Evolutionary conservation across 2,329 filamentous ascomycete species (phyloP), one percentile per base, ranked within the genome.

Genomic region (Plectosphaerella plurivora): DNA sequence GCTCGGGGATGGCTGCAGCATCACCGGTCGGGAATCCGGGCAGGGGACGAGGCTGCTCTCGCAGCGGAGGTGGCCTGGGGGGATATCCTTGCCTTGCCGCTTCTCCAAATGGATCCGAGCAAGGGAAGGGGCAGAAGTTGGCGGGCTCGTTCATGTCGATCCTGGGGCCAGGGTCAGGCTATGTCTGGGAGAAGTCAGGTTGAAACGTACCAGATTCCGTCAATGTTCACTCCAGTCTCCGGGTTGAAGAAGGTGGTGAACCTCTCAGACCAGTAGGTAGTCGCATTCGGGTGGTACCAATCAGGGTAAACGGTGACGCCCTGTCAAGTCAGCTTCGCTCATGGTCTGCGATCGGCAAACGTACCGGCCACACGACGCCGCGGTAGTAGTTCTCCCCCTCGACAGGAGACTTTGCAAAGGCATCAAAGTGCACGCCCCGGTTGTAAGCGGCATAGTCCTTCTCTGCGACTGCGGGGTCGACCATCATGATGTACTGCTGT

Each of bases 401-500:
- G 12, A 72, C 66, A 49, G 18, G 18, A 2, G 22, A 18, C 28
- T 49, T 41, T 2, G 35, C 24, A 22, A 46, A 46, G 8, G 25
- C 22, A 22, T 46, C 22, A 6, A 28, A 15, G 11, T 25, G 37
- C 5, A 42, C 24, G 39, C 87, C 88, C 15, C 81, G 76, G 49
- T 84, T 73, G 65, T 83, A 91, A 0, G 81, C 71, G 2, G 73
- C 71, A 63, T 84, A 88, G 45, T 75, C 76, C 65, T 91, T 88
- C 37, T 75, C 82, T 2, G 74, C 73, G 47, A 81, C 73, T 12
- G 83, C 83, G 2, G 85, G 82, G 61, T 93, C 89, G 12, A 92
- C 82, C 68, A 92, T 92, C 16, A 89, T 76, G 2, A 89, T 77
- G 52, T 88, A 87, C n/a, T 86, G 81, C 61, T 88, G 85, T 4